Conservation (phyloP, 1,284 basidiomycete species). For the Porogramme epimiltina region DNA sequence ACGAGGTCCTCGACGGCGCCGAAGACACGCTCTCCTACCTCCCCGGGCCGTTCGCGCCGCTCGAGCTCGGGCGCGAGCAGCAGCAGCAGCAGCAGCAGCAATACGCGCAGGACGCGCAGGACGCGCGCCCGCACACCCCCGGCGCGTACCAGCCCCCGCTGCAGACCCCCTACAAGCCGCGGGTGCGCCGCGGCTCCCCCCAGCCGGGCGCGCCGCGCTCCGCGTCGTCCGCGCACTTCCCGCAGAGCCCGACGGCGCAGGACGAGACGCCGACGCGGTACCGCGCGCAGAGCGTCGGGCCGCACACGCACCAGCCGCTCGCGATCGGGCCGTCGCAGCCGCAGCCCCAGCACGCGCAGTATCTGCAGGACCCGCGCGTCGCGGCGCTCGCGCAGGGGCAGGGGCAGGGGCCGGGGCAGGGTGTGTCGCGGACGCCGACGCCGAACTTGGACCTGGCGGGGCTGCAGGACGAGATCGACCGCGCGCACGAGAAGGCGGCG, state of each 20-base stretch:
- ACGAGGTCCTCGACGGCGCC: conserved; percentile 66
- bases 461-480: conserved; percentile 80
- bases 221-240: conserved; percentile 33
- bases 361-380: conserved; percentile 43
- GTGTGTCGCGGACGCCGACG: conserved; percentile 67
- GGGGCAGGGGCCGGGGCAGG: conserved; percentile 19
- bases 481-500: conserved; percentile 68
- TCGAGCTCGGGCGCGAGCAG: conserved; percentile 54
- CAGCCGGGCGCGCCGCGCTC: conserved; percentile 21
- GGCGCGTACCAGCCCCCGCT: conserved; percentile 40
- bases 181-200: conserved; percentile 50
- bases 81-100: conserved; percentile 25
- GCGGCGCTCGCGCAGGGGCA: conserved; percentile 35
- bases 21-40: conserved; percentile 45
- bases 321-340: conserved; percentile 41
- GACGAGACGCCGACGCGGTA: conserved; percentile 55
- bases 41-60: conserved; percentile 64
- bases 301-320: conserved; percentile 45
- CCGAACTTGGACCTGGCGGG: conserved; percentile 70
- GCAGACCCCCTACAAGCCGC: conserved; percentile 75
- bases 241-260: conserved; percentile 23
- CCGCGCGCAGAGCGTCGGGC: conserved; percentile 19
- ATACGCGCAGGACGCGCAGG: conserved; percentile 24
- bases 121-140: conserved; percentile 29
- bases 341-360: conserved; percentile 7